These are phyloP conservation scores for Schizonepeta tenuifolia DNA, from an alignment of 257 asterid genomes.

Conservation along the genomic window DNA sequence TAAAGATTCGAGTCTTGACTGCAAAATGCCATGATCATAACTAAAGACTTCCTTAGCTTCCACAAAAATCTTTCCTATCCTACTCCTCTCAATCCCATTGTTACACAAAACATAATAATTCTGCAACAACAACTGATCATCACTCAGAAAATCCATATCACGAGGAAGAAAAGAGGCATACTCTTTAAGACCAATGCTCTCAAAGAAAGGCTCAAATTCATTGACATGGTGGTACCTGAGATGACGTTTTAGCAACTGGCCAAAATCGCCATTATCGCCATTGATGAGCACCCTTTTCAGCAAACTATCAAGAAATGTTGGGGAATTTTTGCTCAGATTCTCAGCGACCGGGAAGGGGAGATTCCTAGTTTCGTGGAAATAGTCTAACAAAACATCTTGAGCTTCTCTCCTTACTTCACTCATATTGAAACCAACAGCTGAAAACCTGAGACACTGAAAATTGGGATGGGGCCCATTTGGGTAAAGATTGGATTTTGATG, in stretches of 20 bases:
- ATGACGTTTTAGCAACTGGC: slow-evolving; percentile 49
- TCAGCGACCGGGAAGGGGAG: slow-evolving; percentile 68
- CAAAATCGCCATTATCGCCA: slow-evolving; percentile 37
- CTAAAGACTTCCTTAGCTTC: slow-evolving; percentile 61
- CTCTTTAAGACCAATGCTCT: slow-evolving; percentile 68
- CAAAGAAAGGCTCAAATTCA: slow-evolving; percentile 83
- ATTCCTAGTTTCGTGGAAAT: slow-evolving; percentile 71
- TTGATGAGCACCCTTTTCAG: slow-evolving; percentile 38
- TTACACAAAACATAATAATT: slow-evolving; percentile 64
- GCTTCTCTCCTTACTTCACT: slow-evolving; percentile 50
- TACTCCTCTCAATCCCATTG: slow-evolving; percentile 55
- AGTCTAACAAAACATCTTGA: slow-evolving; percentile 62
- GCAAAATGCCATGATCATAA: slow-evolving; percentile 43
- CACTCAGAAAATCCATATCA: slow-evolving; percentile 57
- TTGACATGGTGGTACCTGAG: slow-evolving; percentile 77
- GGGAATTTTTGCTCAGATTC: slow-evolving; percentile 66
- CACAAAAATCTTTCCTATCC: slow-evolving; percentile 62
- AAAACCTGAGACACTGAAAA: slow-evolving; percentile 40
- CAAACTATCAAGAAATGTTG: slow-evolving; percentile 52
- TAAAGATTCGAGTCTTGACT: slow-evolving; percentile 50
- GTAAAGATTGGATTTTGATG: slow-evolving; percentile 39
- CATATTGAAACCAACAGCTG: slow-evolving; percentile 22
- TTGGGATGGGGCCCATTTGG: slow-evolving; percentile 36
- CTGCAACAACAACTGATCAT: slow-evolving; percentile 53
- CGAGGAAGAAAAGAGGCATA: slow-evolving; percentile 53